These are phyloP conservation scores for Colletotrichum sp. DNA, from an alignment of 2,329 filamentous ascomycete species.

Conservation along the genomic window DNA sequence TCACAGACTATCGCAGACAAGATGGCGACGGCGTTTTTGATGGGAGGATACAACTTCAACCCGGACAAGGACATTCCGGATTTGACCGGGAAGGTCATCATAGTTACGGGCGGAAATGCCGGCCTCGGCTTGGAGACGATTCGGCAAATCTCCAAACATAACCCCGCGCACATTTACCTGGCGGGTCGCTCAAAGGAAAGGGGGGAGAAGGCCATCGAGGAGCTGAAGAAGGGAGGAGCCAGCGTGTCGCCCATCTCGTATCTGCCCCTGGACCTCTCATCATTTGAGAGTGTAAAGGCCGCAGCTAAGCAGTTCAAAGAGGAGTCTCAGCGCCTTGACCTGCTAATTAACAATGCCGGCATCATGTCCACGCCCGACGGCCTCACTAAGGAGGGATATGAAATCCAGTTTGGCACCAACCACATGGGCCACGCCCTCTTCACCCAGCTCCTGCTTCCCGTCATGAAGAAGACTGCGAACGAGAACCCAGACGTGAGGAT, in stretches of 20 bases:
- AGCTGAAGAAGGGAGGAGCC: background rate
- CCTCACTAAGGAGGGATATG: slow-evolving; percentile 32
- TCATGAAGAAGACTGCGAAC: slow-evolving; percentile 25
- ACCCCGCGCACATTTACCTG: slow-evolving; percentile 20
- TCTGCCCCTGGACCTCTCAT: slow-evolving; percentile 16
- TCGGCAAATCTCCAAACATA: slow-evolving; percentile 41
- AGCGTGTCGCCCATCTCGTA: background rate
- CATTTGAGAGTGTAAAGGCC: slow-evolving; percentile 17
- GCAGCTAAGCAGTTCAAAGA: slow-evolving; percentile 17
- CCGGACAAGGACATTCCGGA: slow-evolving; percentile 33
- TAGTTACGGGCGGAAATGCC: slow-evolving; percentile 43
- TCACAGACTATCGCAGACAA: background rate
- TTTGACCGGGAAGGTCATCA: slow-evolving; percentile 37
- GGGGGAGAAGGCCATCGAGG: slow-evolving; percentile 9
- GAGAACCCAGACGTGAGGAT: slow-evolving; percentile 30
- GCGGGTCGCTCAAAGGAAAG: slow-evolving; percentile 19
- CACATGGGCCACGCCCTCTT: slow-evolving; percentile 31
- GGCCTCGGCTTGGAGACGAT: slow-evolving; percentile 45
- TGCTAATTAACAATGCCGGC: slow-evolving; percentile 32
- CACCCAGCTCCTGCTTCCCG: slow-evolving; percentile 26
- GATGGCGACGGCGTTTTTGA: slow-evolving; percentile 9
- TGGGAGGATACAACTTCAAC: slow-evolving; percentile 12
- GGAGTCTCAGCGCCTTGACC: slow-evolving; percentile 29
- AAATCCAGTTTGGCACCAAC: slow-evolving; percentile 35
- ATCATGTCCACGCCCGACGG: slow-evolving; percentile 30